These are phyloP conservation scores for Fusarium acutatum DNA, from an alignment of 2,329 filamentous ascomycete genomes.

Conservation along the genomic window DNA sequence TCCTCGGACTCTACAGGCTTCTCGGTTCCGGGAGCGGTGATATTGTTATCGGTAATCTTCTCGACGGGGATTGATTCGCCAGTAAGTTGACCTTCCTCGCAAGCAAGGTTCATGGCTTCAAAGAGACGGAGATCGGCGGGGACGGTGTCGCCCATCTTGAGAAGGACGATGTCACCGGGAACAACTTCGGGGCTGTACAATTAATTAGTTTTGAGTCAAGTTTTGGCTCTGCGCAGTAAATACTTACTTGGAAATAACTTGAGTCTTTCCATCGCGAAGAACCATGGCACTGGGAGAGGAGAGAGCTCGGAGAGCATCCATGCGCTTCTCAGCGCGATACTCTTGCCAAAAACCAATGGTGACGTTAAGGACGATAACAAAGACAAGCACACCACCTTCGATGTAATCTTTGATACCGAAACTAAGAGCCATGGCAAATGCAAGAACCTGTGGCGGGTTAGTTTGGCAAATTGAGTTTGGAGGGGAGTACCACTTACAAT, in stretches of 20 bases:
- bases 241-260: constrained; percentile 66
- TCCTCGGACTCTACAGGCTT: constrained; percentile 54
- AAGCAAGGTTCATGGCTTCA: constrained; percentile 80
- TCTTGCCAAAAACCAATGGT: constrained; percentile 73
- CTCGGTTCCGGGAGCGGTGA: constrained; percentile 55
- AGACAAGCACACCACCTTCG: constrained; percentile 72
- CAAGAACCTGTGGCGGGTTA: constrained; percentile 66
- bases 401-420: constrained; percentile 74
- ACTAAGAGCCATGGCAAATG: constrained; percentile 78
- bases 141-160: constrained; percentile 78
- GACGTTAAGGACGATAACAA: constrained; percentile 75
- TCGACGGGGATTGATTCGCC: constrained; percentile 79
- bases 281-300: constrained; percentile 71
- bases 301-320: constrained; percentile 69
- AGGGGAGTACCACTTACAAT: constrained; percentile 57
- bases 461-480: background rate
- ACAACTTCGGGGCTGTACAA: constrained; percentile 67
- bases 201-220: constrained; percentile 13
- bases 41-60: constrained; percentile 65
- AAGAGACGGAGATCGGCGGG: constrained; percentile 76
- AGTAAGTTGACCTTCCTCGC: constrained; percentile 80
- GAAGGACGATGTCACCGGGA: constrained; percentile 73
- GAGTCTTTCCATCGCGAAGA: constrained; percentile 65
- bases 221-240: background rate
- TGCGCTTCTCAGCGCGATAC: constrained; percentile 71